These are phyloP conservation scores for Thymus quinquecostatus DNA, from an alignment of 257 asterid genomes.

Conservation along the genomic window DNA sequence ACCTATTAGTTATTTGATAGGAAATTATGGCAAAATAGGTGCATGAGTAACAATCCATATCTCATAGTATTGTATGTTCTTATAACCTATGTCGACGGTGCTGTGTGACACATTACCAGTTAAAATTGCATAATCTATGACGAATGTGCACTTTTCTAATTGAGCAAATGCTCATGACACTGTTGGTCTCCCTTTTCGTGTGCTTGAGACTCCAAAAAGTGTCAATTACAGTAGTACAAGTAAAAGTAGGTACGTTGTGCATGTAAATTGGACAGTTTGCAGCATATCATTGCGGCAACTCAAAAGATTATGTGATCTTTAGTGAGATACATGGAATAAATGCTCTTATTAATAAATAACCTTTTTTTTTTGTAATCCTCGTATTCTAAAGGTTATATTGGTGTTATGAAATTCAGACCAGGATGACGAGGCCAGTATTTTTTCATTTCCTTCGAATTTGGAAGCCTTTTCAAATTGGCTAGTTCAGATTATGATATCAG, in stretches of 20 bases:
- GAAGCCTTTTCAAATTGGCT: slow-evolving; percentile 77
- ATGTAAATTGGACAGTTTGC: too few relatives aligned
- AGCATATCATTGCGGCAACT: too few relatives aligned
- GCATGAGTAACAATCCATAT: too few relatives aligned
- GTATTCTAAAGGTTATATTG: slow-evolving; percentile 30
- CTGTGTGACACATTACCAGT: background rate
- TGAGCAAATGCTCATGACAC: too few relatives aligned
- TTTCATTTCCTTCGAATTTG: slow-evolving; percentile 57
- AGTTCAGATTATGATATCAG: slow-evolving; percentile 62
- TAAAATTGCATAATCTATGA: background rate
- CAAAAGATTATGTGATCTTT: too few relatives aligned
- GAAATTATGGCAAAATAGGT: background rate
- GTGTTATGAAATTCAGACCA: slow-evolving; percentile 49
- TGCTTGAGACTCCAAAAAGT: too few relatives aligned
- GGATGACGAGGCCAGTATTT: slow-evolving; percentile 50
- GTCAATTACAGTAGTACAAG: too few relatives aligned
- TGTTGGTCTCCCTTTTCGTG: too few relatives aligned
- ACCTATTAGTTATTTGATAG: background rate
- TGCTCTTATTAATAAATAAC: background rate
- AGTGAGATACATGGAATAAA: background rate
- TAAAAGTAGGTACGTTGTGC: too few relatives aligned
- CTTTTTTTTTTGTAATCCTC: background rate
- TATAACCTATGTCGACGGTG: background rate
- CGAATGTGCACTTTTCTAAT: too few relatives aligned
- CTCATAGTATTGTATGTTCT: background rate